phyloP scores from a whole-genome alignment of 805 yeast genomes.

The Barnettozyma populi region DNA sequence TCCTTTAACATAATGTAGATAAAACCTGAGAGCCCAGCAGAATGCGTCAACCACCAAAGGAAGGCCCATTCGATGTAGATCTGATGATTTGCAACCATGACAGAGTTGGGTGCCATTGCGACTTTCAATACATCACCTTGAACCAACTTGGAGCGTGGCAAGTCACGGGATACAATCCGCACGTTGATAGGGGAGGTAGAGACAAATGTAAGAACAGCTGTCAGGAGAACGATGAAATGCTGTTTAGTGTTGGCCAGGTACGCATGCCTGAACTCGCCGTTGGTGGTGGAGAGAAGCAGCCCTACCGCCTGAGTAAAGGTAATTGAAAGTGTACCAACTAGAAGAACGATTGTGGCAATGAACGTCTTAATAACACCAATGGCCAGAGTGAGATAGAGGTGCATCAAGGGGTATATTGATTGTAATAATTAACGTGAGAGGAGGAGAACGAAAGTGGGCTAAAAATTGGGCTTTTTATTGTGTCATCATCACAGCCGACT shows the following conservation, averaged over 20 bases:
- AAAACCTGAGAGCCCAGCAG: conserved; percentile 57
- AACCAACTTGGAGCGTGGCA: conserved; percentile 15
- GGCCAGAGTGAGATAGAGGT: background rate
- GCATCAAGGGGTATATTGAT: background rate
- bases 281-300: conserved; percentile 25
- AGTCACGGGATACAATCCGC: conserved; percentile 40
- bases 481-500: background rate
- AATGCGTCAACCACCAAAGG: conserved; percentile 79
- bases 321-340: conserved; percentile 38
- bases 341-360: conserved; percentile 9
- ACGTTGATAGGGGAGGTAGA: conserved; percentile 44
- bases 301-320: conserved; percentile 42
- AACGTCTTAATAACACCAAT: conserved; percentile 14
- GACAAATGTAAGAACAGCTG: conserved; percentile 43
- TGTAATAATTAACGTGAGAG: background rate
- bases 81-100: conserved; percentile 86
- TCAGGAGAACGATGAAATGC: conserved; percentile 50
- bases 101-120: conserved; percentile 43
- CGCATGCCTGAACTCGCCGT: conserved; percentile 33
- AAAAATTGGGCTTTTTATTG: background rate
- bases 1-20: conserved; percentile 75
- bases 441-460: background rate
- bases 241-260: conserved; percentile 50
- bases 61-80: conserved; percentile 92
- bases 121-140: conserved; percentile 8